A percentile compares a stretch with the other conserved stretches of the same genome.
phyloP scores from a whole-genome alignment of 805 yeast genomes.

The Candida incommunis region DNA sequence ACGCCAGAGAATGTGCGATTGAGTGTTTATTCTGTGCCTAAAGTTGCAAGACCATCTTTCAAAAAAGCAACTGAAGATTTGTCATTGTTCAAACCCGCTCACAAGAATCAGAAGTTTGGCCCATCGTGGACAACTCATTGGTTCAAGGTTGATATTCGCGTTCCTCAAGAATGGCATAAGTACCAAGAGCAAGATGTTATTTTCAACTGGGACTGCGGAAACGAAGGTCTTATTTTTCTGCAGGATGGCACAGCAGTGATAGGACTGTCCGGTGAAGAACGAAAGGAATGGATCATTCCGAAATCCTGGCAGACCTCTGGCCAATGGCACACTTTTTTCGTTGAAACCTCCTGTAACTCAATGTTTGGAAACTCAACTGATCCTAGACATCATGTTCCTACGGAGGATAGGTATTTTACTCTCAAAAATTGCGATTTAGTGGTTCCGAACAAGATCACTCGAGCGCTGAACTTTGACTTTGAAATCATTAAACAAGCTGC shows the following conservation, averaged over 20 bases:
- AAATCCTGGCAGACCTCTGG: conserved; percentile 32
- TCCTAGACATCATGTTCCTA: conserved; percentile 26
- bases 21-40: conserved; percentile 62
- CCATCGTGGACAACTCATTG: conserved; percentile 97
- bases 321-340: conserved; percentile 50
- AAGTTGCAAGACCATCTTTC: conserved; percentile 49
- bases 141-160: conserved; percentile 56
- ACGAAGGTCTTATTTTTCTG: conserved; percentile 73
- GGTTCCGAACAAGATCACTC: conserved; percentile 67
- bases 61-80: conserved; percentile 43
- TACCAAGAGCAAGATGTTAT: conserved; percentile 39
- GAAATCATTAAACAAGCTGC: conserved; percentile 88
- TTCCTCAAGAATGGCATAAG: conserved; percentile 46
- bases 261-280: conserved; percentile 75
- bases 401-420: conserved; percentile 56
- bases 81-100: conserved; percentile 20
- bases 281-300: conserved; percentile 61
- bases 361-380: conserved; percentile 76
- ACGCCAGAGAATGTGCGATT: conserved; percentile 37
- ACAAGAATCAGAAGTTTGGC: conserved; percentile 65
- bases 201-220: conserved; percentile 73
- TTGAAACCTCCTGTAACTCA: conserved; percentile 88
- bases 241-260: conserved; percentile 54
- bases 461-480: conserved; percentile 65
- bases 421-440: conserved; percentile 62